Evolutionary conservation across 805 yeast species (phyloP), one percentile per base, ranked within the genome.

Genomic region (Priceomyces carsonii): DNA sequence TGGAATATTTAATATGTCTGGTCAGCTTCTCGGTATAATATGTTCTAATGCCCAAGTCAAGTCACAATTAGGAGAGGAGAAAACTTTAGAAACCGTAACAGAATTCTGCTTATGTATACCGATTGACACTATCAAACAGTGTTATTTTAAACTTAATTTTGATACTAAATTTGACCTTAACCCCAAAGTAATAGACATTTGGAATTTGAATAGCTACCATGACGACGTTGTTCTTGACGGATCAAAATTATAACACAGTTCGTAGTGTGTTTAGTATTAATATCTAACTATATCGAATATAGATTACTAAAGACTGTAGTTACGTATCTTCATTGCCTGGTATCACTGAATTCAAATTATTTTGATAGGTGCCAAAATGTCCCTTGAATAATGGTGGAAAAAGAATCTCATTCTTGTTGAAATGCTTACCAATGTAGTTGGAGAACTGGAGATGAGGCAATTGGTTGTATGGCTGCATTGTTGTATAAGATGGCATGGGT

Each of bases 21-120:
- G 45, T 12, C 51, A 48, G n/a, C 42, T 51, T 9, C 43, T 72
- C 8, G 78, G 76, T 0, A 38, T 72, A 5, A 65, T 72, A 38
- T 69, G 69, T 33, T 66, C 73, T 28, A 72, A 72, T 44, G 76
- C 71, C 12, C 63, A 61, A 38, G 62, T 66, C 1, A 50, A 43
- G 13, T 39, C 22, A 9, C 23, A 35, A 7, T 28, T 31, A 6
- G 36, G 22, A 12, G 40, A 39, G 16, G 38, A 32, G 6, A 37
- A 42, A 4, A 31, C 35, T 13, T 39, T 57, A 18, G 71, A 65
- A 32, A 66, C 62, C 33, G 32, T 63, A 2, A 36, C 66, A 2
- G 53, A 45, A 40, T 49, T 63, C 21, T 53, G 64, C 3, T 53
- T 66, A 18, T 43, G 61, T 18, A 35, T 66, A 12, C 72, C 72